phyloP scores from a whole-genome alignment of 352 stramenopile genomes.

The Pythium insidiosum region DNA sequence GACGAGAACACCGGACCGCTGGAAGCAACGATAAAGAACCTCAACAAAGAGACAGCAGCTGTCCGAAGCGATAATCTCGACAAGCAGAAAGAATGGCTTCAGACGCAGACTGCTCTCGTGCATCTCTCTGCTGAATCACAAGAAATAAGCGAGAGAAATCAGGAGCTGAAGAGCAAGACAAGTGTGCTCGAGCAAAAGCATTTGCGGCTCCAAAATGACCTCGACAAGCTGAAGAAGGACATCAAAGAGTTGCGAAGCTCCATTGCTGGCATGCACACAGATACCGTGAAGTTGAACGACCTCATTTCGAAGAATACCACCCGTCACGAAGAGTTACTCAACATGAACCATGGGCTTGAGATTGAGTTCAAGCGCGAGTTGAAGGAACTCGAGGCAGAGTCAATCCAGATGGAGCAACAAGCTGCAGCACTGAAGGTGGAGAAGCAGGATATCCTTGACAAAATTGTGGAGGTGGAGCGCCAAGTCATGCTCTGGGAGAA shows the following conservation, averaged over 20 bases:
- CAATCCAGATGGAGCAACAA: conserved; percentile 64
- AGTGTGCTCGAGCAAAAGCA: conserved; percentile 89
- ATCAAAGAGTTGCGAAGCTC: conserved; percentile 69
- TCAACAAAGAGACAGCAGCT: conserved; percentile 82
- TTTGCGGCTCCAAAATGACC: conserved; percentile 78
- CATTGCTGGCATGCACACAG: conserved; percentile 84
- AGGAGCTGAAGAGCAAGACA: conserved; percentile 86
- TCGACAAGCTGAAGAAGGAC: conserved; percentile 72
- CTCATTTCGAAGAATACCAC: conserved; percentile 86
- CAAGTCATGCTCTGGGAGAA: conserved; percentile 95
- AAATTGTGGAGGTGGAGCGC: conserved; percentile 89
- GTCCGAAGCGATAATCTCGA: conserved; percentile 57
- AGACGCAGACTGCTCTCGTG: conserved; percentile 87
- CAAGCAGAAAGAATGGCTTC: conserved; percentile 89
- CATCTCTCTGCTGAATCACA: conserved; percentile 84
- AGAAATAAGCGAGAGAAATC: conserved; percentile 80
- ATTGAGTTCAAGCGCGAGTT: conserved; percentile 89
- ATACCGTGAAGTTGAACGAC: conserved; percentile 91
- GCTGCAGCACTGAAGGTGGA: conserved; percentile 66
- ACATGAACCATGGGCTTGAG: conserved; percentile 86
- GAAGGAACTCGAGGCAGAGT: conserved; percentile 83
- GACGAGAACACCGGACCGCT: conserved; percentile 91
- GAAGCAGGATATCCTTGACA: conserved; percentile 83
- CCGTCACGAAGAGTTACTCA: conserved; percentile 69
- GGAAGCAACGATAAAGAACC: conserved; percentile 91